Conservation (phyloP, 2,329 filamentous ascomycete species). For the Diaporthe velutina region DNA sequence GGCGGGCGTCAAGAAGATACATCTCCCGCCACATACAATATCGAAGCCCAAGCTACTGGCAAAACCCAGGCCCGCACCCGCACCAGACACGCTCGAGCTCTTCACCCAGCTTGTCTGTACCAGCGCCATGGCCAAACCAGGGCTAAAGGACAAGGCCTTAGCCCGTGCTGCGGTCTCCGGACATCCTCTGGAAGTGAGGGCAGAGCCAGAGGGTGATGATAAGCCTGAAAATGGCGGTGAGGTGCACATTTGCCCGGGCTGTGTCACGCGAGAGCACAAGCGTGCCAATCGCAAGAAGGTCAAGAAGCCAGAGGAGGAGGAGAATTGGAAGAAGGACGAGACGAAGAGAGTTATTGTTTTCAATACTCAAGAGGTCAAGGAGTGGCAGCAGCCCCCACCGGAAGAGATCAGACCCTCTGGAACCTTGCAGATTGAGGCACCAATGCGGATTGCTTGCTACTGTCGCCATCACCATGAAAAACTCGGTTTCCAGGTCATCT, state of each 20-base stretch:
- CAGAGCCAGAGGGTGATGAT: conserved; percentile 68
- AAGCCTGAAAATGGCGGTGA: conserved; percentile 91
- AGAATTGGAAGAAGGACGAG: conserved; percentile 86
- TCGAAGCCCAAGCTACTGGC: conserved; percentile 93
- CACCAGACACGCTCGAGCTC: conserved; percentile 82
- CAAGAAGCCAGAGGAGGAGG: conserved; percentile 93
- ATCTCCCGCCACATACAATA: conserved; percentile 90
- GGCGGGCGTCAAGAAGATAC: conserved; percentile 80
- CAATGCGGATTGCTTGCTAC: conserved; percentile 97
- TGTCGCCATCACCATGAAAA: conserved; percentile 97
- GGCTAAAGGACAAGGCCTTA: conserved; percentile 77
- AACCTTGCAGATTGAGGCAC: conserved; percentile 83
- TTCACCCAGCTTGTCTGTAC: conserved; percentile 89
- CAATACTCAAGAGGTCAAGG: conserved; percentile 88
- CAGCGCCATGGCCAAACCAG: conserved; percentile 85
- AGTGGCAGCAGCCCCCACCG: conserved; percentile 76
- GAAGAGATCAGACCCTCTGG: conserved; percentile 63
- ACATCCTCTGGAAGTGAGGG: conserved; percentile 47
- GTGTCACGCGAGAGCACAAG: conserved; percentile 91
- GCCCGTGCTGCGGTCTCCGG: conserved; percentile 63
- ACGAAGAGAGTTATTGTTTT: conserved; percentile 88
- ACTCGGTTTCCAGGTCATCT: conserved; percentile 90
- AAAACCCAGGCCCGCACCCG: conserved; percentile 75
- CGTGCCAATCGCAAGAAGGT: conserved; percentile 92
- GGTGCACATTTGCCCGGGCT: conserved; percentile 91